A percentile compares a stretch with the other conserved stretches of the same genome.
phyloP scores from a whole-genome alignment of 1,284 basidiomycete genomes.

The Trichosporon ovoides region DNA sequence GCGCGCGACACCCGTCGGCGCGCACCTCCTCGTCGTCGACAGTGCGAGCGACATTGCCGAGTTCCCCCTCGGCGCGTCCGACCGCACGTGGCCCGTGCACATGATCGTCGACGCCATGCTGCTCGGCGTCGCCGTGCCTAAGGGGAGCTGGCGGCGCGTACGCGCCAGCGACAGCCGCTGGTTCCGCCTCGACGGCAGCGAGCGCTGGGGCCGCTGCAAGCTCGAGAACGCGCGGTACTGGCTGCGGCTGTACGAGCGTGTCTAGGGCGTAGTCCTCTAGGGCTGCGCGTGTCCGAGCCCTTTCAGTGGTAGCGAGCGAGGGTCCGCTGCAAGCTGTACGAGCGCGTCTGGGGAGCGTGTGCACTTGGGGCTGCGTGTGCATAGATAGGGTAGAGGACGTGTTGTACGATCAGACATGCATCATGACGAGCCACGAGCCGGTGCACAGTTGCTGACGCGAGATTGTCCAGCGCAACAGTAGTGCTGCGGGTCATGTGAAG shows the following conservation, averaged over 20 bases:
- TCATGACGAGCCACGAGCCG: no score
- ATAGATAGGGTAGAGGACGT: background rate
- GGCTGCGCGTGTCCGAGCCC: no score
- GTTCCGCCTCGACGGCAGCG: constrained; percentile 44
- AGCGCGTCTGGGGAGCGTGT: no score
- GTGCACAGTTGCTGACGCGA: no score
- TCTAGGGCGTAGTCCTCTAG: constrained; percentile 30
- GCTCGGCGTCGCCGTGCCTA: background rate
- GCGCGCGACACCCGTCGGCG: constrained; percentile 38
- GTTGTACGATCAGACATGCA: background rate
- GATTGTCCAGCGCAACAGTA: no score
- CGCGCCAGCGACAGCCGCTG: constrained; percentile 42
- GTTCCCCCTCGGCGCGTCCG: constrained; percentile 33
- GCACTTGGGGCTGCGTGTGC: no score
- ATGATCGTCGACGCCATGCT: constrained; percentile 36
- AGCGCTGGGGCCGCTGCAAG: constrained; percentile 43
- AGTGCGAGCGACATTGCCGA: constrained; percentile 46
- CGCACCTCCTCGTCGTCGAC: constrained; percentile 48
- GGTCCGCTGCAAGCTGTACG: no score
- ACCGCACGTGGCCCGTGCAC: constrained; percentile 42
- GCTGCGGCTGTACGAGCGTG: constrained; percentile 42
- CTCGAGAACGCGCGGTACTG: constrained; percentile 51
- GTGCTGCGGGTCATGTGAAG: no score
- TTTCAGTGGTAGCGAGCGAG: no score
- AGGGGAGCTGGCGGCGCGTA: constrained; percentile 37